Base-by-base conservation (phyloP, 305 asterid genomes). In the Fraxinus nigra region DNA sequence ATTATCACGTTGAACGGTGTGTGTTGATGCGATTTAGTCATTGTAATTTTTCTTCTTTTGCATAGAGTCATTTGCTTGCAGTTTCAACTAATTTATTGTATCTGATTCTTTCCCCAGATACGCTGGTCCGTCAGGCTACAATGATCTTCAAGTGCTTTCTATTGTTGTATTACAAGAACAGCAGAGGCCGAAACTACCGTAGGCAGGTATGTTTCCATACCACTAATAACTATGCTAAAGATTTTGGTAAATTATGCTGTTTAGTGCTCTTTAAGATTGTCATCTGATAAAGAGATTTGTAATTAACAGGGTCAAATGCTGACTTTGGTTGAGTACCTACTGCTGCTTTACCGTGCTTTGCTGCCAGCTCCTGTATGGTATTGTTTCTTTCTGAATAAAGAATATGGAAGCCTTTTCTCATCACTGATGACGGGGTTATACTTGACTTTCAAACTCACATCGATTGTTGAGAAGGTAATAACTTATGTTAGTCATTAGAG, bases 291-390 rank as follows among this genome's bases (percentile, higher is more conserved):
- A 32, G 48, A 70, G 24, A 79, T 80, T 14, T 80, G 46, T 79
- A 43, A 43, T 81, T 78, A 59, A 78, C 86, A 93, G 97, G 98
- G 97, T 88, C 94, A 91, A 85, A 37, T 94, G 91, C 85, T 91
- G 28, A 94, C 97, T 77, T 81, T 91, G 84, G 92, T 90, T 38
- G 98, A 94, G 85, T 92, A 94, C 87, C 86, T 88, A 78, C 78
- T 90, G 82, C 87, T 94, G 81, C 91, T 94, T 43, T 94, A 92
- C 84, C 96, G 97, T 78, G 91, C 93, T 46, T 84, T 94, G 85
- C 88, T 94, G 77, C 98, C 98, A 70, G 89, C 96, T 72, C 94
- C 98, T 24, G 98, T 94, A 70, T 94, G 97, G 97, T 94, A 94
- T 83, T 91, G 97, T 79, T 94, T 94, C 93, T 92, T 92, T 79